These are phyloP conservation scores for Backusella tarrabulga DNA, from an alignment of 192 early-diverging fungal genomes.

Conservation along the genomic window DNA sequence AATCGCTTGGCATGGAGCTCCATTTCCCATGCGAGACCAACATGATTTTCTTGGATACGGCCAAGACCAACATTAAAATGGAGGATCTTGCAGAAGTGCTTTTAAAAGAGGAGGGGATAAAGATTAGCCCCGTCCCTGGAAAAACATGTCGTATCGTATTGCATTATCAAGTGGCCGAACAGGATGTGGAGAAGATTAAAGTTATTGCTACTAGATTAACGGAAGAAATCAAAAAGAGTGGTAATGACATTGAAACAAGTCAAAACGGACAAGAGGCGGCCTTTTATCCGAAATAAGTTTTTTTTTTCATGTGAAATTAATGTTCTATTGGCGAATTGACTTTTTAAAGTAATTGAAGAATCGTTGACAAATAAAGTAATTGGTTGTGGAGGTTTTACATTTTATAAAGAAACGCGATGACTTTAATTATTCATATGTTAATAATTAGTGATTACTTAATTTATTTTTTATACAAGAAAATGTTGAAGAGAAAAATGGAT, in stretches of 20 bases:
- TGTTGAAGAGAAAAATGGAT: neutral
- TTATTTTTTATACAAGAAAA: neutral
- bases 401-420: too few species aligned
- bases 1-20: constrained; percentile 58
- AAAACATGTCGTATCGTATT: constrained; percentile 59
- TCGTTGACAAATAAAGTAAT: constrained; percentile 1
- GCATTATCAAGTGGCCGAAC: constrained; percentile 63
- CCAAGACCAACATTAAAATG: constrained; percentile 41
- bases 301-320: neutral
- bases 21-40: constrained; percentile 77
- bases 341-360: neutral
- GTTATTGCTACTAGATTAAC: neutral
- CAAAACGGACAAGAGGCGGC: neutral
- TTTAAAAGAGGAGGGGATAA: constrained; percentile 43
- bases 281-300: neutral
- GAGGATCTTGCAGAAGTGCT: constrained; percentile 48
- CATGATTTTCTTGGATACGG: constrained; percentile 80
- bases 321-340: neutral
- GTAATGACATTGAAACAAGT: neutral
- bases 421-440: too few species aligned
- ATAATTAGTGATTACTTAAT: neutral
- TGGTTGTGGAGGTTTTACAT: neutral
- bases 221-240: neutral
- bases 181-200: constrained; percentile 49
- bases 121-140: constrained; percentile 44